Evolutionary conservation across 2,329 filamentous ascomycete species (phyloP), one percentile per base, ranked within the genome.

Genomic region (Ophioceras dolichostomum): DNA sequence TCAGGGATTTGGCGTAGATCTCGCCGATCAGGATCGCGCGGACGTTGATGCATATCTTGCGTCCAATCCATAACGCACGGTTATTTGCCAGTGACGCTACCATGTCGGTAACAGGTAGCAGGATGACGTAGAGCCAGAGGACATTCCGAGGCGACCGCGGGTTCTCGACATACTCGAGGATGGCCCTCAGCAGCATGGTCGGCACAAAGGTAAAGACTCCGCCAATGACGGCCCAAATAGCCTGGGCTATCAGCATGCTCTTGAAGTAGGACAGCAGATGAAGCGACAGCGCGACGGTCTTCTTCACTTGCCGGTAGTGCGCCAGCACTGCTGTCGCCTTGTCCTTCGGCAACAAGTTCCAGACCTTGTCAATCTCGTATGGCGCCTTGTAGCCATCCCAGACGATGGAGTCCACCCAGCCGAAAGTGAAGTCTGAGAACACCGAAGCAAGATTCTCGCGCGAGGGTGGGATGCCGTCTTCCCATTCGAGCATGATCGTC

Each of bases 21-120:
- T 98, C 91, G 39, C 91, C 91, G 46, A 98, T 86, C 43, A 98
- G 87, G 52, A 98, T 91, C 36, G 91, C 88, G 44, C 89, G 82
- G 31, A 96, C 70, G 43, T 86, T 81, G 49, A 98, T 89, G 59
- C 88, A 95, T 43, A 96, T 83, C 58, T 87, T 94, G 39, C 91
- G 81, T 13, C 91, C 91, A 41, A 94, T 82, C 83, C 85, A 98
- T 0, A 98, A 68, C 8, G 86, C 84, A 56, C 91, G 83, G 16
- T 83, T 84, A 57, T 91, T 86, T 22, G 79, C 79, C 17, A 94
- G 67, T 5, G 89, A 91, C 41, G 87, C 83, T 18, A 91, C 62
- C 29, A 83, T 70, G 41, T 91, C 87, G 7, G 88, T 81, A 29
- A 87, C 68, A 29, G 94, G 89, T 7, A 98, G 73, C 2, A 94